phyloP scores from a whole-genome alignment of 257 asterid species.

The Ajuga chamaepitys region DNA sequence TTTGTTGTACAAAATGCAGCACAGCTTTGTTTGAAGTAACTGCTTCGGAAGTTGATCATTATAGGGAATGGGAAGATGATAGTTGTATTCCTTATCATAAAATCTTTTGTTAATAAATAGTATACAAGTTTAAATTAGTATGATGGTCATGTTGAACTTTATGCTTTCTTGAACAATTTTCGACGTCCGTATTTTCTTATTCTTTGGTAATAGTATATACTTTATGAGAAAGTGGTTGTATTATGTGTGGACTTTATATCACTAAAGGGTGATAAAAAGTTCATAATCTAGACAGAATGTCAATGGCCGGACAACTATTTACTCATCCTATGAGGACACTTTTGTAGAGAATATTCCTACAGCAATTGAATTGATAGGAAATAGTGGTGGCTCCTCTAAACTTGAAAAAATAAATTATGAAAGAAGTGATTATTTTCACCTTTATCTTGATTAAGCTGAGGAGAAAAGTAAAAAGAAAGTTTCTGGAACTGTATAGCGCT shows the following conservation, averaged over 20 bases:
- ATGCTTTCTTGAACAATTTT: not conserved
- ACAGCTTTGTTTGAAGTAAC: constrained; percentile 2
- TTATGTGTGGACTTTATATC: constrained; percentile 33
- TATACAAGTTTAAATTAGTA: constrained; percentile 16
- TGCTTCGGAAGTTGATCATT: not conserved
- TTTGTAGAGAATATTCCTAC: constrained; percentile 30
- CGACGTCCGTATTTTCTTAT: constrained; percentile 19
- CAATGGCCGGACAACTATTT: constrained; percentile 23
- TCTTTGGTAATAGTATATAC: constrained; percentile 27
- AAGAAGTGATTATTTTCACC: not conserved
- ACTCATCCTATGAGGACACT: constrained; percentile 20
- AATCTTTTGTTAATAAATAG: constrained; percentile 4
- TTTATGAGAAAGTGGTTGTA: constrained; percentile 28
- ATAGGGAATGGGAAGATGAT: not conserved
- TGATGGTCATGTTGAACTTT: constrained; percentile 14
- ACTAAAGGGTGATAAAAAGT: constrained; percentile 31
- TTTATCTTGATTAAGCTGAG: constrained; percentile 7
- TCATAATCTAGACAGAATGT: constrained; percentile 33
- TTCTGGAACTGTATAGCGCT: not conserved
- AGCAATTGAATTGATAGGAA: constrained; percentile 23
- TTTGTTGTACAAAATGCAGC: not conserved
- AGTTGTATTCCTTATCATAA: constrained; percentile 6
- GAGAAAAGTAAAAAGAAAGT: no score
- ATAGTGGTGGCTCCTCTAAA: constrained; percentile 19
- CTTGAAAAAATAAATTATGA: constrained; percentile 4